These are phyloP conservation scores for Pyrenophora graminea DNA, from an alignment of 2,329 filamentous ascomycete species.

Conservation along the genomic window DNA sequence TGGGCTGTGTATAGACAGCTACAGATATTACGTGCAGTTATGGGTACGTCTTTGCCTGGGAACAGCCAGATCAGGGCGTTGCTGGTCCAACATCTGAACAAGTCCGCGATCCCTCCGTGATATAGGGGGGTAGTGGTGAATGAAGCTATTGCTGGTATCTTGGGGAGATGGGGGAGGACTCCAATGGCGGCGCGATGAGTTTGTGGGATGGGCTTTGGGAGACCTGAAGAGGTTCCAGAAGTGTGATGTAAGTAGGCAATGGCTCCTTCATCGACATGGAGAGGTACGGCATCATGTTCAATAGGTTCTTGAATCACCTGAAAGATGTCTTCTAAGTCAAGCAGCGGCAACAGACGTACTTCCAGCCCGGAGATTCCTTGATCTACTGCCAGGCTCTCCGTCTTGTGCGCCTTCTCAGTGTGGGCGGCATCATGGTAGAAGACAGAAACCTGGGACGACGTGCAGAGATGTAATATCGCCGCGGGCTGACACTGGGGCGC, in stretches of 20 bases:
- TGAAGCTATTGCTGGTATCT: constrained; percentile 50
- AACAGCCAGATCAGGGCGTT: constrained; percentile 66
- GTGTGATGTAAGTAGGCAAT: constrained; percentile 66
- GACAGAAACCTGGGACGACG: constrained; percentile 47
- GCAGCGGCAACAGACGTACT: constrained; percentile 21
- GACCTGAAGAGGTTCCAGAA: constrained; percentile 66
- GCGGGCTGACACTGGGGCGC: constrained; percentile 55
- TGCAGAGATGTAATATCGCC: constrained; percentile 60
- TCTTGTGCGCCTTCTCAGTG: constrained; percentile 36
- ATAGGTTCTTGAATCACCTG: constrained; percentile 20
- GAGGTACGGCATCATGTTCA: constrained; percentile 11
- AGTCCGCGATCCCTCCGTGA: constrained; percentile 67
- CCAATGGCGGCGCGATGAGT: constrained; percentile 60
- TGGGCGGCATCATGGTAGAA: constrained; percentile 55
- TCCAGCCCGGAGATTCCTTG: constrained; percentile 10
- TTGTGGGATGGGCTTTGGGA: constrained; percentile 67
- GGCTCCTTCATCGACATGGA: constrained; percentile 37
- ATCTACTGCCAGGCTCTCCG: constrained; percentile 22
- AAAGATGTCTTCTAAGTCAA: constrained; percentile 28
- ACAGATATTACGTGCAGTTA: constrained; percentile 60
- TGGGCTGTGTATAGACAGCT: constrained; percentile 52
- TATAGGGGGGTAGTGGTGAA: constrained; percentile 70
- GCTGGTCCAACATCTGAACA: constrained; percentile 65
- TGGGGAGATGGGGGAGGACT: constrained; percentile 56
- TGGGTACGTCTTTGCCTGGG: constrained; percentile 59